phyloP scores from a whole-genome alignment of 1,284 basidiomycete genomes.

The Thecaphora thlaspeos region DNA sequence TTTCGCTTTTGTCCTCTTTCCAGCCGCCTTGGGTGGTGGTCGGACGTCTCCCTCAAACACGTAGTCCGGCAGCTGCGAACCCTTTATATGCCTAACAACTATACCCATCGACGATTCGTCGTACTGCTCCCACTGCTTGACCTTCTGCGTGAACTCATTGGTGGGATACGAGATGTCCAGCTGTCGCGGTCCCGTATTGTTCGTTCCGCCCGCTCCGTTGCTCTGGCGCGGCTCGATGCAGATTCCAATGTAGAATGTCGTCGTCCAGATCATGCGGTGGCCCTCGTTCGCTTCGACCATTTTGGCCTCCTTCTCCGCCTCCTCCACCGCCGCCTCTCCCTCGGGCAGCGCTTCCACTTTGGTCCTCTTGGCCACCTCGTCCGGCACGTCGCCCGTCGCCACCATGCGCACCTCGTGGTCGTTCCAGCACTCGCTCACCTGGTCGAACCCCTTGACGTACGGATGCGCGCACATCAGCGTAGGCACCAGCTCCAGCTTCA shows the following conservation, averaged over 20 bases:
- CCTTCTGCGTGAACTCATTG: conserved; percentile 89
- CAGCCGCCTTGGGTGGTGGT: conserved; percentile 68
- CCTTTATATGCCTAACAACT: conserved; percentile 87
- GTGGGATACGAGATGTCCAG: conserved; percentile 97
- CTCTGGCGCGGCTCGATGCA: conserved; percentile 82
- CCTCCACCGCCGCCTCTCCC: conserved; percentile 30
- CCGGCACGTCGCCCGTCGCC: conserved; percentile 49
- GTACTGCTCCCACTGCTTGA: conserved; percentile 94
- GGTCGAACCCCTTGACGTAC: conserved; percentile 89
- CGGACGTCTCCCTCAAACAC: conserved; percentile 72
- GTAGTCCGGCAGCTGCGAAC: conserved; percentile 78
- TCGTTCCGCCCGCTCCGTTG: conserved; percentile 62
- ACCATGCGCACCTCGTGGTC: conserved; percentile 65
- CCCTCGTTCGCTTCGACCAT: conserved; percentile 23
- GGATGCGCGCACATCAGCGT: conserved; percentile 89
- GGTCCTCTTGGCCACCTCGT: conserved; percentile 49
- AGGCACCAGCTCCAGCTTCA: conserved; percentile 95
- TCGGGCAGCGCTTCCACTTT: conserved; percentile 46
- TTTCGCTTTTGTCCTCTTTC: conserved; percentile 77
- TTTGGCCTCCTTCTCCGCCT: conserved; percentile 42
- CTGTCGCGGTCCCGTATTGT: conserved; percentile 65
- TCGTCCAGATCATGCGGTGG: conserved; percentile 78
- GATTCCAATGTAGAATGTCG: conserved; percentile 95
- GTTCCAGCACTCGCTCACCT: conserved; percentile 76
- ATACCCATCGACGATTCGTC: conserved; percentile 92